phyloP scores from a whole-genome alignment of 2,329 filamentous ascomycete genomes.

The Trichoderma hamatum region DNA sequence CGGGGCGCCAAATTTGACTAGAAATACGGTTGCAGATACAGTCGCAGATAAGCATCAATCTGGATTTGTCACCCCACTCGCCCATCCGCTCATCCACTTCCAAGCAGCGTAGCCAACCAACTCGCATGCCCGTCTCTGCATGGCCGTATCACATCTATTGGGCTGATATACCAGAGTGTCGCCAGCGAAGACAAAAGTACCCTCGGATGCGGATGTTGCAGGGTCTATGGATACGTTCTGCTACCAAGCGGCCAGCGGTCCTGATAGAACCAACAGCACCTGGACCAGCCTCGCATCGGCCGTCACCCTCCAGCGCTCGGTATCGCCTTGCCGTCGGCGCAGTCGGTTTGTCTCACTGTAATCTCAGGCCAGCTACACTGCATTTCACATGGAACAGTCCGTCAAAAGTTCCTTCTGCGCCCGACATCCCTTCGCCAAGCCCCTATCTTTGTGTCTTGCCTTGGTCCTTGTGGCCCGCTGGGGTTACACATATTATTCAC shows the following conservation, averaged over 20 bases:
- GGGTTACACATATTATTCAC: background rate
- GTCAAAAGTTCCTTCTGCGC: constrained; percentile 7
- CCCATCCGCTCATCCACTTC: background rate
- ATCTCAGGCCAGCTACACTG: background rate
- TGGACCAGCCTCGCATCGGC: constrained; percentile 46
- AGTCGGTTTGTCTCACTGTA: background rate
- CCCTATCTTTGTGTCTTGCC: background rate
- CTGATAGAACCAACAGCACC: constrained; percentile 70
- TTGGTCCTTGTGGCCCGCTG: background rate
- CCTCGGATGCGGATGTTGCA: background rate
- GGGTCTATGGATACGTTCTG: constrained; percentile 52
- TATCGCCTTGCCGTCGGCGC: background rate
- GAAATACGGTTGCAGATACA: background rate
- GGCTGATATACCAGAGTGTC: background rate
- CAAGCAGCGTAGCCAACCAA: background rate
- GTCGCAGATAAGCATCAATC: constrained; percentile 8
- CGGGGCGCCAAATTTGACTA: no score
- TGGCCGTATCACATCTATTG: background rate
- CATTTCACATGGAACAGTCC: background rate
- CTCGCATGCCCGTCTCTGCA: background rate
- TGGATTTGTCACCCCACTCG: no score
- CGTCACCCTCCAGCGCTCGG: background rate
- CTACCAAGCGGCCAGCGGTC: constrained; percentile 52
- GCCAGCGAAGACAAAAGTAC: background rate
- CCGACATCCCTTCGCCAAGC: background rate